Base-by-base conservation (phyloP, 2,329 filamentous ascomycete species). In the Aspergillus jensenii region DNA sequence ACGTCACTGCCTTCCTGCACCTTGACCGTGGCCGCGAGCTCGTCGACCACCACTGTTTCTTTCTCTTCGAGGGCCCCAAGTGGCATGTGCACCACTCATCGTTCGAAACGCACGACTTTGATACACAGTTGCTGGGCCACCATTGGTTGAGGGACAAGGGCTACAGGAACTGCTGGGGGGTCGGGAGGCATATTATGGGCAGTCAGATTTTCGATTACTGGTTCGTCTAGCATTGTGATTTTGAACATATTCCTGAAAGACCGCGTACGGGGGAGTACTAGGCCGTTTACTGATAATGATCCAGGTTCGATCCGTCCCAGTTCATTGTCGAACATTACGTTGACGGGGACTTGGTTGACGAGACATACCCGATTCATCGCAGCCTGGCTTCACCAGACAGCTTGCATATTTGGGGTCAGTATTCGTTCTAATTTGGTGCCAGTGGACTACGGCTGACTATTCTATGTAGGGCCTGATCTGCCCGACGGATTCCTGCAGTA, bases 21-120 rank as follows among this genome's bases (percentile, higher is more conserved):
- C 75, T 84, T 47, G 82, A 84, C 60, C 73, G 77, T 0, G 82
- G 81, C 0, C 65, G 71, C 0, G 69, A 73, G 0, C 74, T 75
- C 17, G 77, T 79, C 0, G 82, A 84, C 64, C 82, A 84, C 61
- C 82, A 84, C 59, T 76, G 74, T 6, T 80, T 84, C 55, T 84
- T 84, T 71, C 73, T 84, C 63, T 68, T 60, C n/a, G 62, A 65
- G 0, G 67, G 67, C 11, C 45, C 59, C 0, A 66, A 61, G 39
- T 63, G 66, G 0, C 80, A 82, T 60, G 79, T 83, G 0, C 81
- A 83, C 52, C 81, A 84, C 64, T 76, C 73, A 35, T 74, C 69
- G 0, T 84, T 82, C 52, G 81, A 83, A 56, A 79, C 82, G 0
- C 77, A 82, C 44, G 79, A 83, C 59, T 81, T 81, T 49, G 81